phyloP scores from a whole-genome alignment of 768 basidiomycete genomes.

The Galerina sulciceps region DNA sequence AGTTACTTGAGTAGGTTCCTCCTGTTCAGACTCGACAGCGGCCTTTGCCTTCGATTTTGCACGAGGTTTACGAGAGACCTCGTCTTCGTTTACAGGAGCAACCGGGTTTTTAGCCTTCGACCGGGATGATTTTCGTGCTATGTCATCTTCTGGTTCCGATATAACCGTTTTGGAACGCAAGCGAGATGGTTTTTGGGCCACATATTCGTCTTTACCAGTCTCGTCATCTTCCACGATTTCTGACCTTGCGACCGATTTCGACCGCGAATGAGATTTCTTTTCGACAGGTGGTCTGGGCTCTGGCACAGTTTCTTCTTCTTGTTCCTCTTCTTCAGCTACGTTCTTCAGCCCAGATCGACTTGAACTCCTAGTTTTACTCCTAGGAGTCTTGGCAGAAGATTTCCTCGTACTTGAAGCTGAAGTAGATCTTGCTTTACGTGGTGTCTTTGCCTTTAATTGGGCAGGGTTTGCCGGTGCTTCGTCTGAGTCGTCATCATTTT shows the following conservation, averaged over 20 bases:
- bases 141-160: slow-evolving; percentile 23
- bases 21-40: slow-evolving; percentile 21
- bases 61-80: slow-evolving; percentile 19
- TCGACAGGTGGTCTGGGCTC: slow-evolving; percentile 11
- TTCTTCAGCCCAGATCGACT: slow-evolving; percentile 26
- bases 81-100: slow-evolving; percentile 15
- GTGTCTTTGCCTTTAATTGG: slow-evolving; percentile 21
- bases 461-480: slow-evolving; percentile 14
- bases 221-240: slow-evolving; percentile 14
- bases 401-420: slow-evolving; percentile 21
- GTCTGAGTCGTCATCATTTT: slow-evolving; percentile 32
- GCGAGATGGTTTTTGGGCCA: slow-evolving; percentile 25
- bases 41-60: slow-evolving; percentile 21
- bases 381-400: slow-evolving; percentile 24
- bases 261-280: slow-evolving; percentile 27
- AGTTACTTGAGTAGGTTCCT: slow-evolving; percentile 14
- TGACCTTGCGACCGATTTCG: slow-evolving; percentile 23
- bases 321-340: slow-evolving; percentile 28
- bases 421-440: slow-evolving; percentile 25
- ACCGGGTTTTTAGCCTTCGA: slow-evolving; percentile 19
- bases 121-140: slow-evolving; percentile 15
- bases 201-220: slow-evolving; percentile 5
- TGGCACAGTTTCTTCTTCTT: slow-evolving; percentile 19
- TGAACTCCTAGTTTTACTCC: slow-evolving; percentile 21
- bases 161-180: slow-evolving; percentile 30